Conservation (phyloP, 352 stramenopile species). For the Phytopythium sindhum region DNA sequence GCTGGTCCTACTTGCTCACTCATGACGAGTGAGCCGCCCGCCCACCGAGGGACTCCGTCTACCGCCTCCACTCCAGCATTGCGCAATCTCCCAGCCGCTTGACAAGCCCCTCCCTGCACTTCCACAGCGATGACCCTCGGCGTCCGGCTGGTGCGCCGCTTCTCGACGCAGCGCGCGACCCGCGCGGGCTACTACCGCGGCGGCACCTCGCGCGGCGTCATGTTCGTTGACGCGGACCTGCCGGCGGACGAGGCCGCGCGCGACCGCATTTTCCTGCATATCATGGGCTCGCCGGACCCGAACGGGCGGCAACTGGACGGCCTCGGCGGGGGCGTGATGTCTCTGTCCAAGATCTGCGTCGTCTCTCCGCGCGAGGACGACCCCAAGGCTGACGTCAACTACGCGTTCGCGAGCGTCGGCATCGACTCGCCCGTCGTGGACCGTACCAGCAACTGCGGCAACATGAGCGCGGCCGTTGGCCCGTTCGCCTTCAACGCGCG, state of each 20-base stretch:
- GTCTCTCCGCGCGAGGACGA: neutral
- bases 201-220: slow-evolving; percentile 6
- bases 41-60: no score
- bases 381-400: slow-evolving; percentile 2
- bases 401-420: slow-evolving; percentile 5
- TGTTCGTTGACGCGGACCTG: slow-evolving; percentile 2
- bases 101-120: neutral
- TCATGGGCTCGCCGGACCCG: slow-evolving; percentile 6
- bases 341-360: slow-evolving; percentile 9
- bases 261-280: neutral
- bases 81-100: neutral
- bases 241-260: neutral
- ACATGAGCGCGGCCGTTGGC: slow-evolving; percentile 8
- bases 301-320: slow-evolving; percentile 8
- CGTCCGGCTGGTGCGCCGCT: neutral
- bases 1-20: no score
- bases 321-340: slow-evolving; percentile 1
- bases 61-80: neutral
- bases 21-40: no score
- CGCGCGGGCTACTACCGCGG: slow-evolving; percentile 7
- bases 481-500: slow-evolving; percentile 8
- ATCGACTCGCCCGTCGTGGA: slow-evolving; percentile 1
- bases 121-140: neutral
- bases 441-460: slow-evolving; percentile 6
- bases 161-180: slow-evolving; percentile 4